phyloP scores from a whole-genome alignment of 78 protist genomes.

The Pigoraptor vietnamica region DNA sequence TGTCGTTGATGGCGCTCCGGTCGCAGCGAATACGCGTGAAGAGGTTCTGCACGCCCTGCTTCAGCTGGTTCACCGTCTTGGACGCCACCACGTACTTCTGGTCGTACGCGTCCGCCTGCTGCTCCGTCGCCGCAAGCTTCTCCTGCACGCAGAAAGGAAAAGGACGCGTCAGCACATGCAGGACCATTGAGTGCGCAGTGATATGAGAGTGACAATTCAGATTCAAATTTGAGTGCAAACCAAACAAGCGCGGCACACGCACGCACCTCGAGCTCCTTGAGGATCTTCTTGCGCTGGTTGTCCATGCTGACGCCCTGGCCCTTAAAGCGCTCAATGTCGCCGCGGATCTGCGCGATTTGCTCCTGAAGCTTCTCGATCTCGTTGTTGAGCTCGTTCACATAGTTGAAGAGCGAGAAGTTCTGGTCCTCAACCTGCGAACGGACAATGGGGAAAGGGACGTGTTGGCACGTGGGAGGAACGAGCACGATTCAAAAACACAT shows the following conservation, averaged over 20 bases:
- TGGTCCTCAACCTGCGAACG: conserved; percentile 57
- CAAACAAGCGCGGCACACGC: neutral
- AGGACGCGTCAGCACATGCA: neutral
- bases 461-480: conserved; percentile 53
- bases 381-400: conserved; percentile 58
- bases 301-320: conserved; percentile 27
- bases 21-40: conserved; percentile 22
- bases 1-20: neutral
- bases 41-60: conserved; percentile 12
- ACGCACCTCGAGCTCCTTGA: conserved; percentile 25
- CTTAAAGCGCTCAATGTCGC: conserved; percentile 21
- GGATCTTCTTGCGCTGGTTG: conserved; percentile 30
- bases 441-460: conserved; percentile 41
- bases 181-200: neutral
- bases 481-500: no score
- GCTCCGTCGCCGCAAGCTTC: neutral
- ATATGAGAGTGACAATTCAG: neutral
- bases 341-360: conserved; percentile 17
- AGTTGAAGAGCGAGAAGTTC: conserved; percentile 62
- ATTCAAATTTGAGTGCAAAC: neutral
- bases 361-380: conserved; percentile 57
- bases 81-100: conserved; percentile 4
- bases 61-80: conserved; percentile 20
- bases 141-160: neutral
- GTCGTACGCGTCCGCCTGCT: conserved; percentile 31